Percentiles rank a stretch among this genome's conserved stretches.
Evolutionary conservation across 2,329 filamentous ascomycete genomes (phyloP).

Genomic region (Neospermospora avenae): DNA sequence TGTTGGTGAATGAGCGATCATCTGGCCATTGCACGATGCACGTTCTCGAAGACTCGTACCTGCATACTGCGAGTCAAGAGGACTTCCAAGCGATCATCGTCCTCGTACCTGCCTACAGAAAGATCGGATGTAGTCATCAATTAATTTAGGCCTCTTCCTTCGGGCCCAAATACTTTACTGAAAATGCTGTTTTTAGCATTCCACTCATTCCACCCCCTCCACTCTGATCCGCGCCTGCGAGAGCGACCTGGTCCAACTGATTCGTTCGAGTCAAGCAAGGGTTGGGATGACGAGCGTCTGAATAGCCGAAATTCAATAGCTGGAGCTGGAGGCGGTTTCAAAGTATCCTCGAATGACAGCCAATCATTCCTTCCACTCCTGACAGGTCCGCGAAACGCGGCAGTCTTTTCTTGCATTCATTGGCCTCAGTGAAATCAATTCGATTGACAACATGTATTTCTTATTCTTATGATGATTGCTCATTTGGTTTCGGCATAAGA

Average conservation of each 20-base stretch:
- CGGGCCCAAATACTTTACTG: neutral
- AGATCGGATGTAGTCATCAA: neutral
- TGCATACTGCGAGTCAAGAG: neutral
- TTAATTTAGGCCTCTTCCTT: neutral
- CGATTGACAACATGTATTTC: too few species aligned
- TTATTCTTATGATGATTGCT: too few species aligned
- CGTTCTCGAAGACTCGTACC: neutral
- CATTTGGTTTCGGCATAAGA: too few species aligned
- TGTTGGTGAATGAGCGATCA: neutral
- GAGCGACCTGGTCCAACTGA: neutral
- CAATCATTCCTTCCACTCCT: constrained; percentile 5
- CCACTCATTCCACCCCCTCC: too few species aligned
- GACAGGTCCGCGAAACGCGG: constrained; percentile 14
- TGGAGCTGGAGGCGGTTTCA: constrained; percentile 8
- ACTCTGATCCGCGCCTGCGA: constrained; percentile 2
- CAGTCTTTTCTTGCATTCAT: neutral
- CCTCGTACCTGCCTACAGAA: neutral
- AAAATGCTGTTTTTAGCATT: neutral
- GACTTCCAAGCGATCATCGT: neutral
- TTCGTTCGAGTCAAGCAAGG: neutral
- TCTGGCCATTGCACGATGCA: neutral
- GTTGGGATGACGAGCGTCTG: constrained; percentile 4
- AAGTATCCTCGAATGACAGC: constrained; percentile 10
- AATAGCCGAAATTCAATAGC: neutral
- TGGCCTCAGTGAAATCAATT: neutral